Evolutionary conservation across 2,329 filamentous ascomycete species (phyloP), one percentile per base, ranked within the genome.

Genomic region (Clonostachys solani): DNA sequence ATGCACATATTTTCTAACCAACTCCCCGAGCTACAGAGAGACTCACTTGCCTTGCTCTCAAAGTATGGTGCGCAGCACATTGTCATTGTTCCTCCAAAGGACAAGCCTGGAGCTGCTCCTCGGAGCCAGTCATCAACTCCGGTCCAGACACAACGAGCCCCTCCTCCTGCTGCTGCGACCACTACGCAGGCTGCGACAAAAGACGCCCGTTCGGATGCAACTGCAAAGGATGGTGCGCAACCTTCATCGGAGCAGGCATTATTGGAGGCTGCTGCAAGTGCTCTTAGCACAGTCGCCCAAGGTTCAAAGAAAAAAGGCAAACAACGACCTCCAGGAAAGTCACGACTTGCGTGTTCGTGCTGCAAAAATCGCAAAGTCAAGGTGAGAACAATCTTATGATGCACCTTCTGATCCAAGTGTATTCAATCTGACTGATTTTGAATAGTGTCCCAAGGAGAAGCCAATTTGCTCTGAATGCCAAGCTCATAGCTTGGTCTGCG

Each of bases 1-100:
- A 80, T 83, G 50, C 73, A 66, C 52, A 83, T 81, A 15, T 80
- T 83, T 52, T 68, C 78, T 9, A 83, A 83, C 47, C 80, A 83
- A 59, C 73, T 78, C 1, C 77, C 78, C 0, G 68, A 74, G 4
- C 60, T 82, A 6, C 80, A 83, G 52, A 63, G 66, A 45, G 70
- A 77, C 46, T 83, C 80, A 1, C 60, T 83, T 13, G 69, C 66
- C 2, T 78, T 83, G 77, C 66, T 83, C 12, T 68, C 72, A 1
- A 74, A 71, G 54, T 81, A 81, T 47, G 80, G 80, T 17, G 78
- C 80, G 7, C 77, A 81, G 56, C 66, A 74, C 13, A 61, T 83
- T 19, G 69, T 75, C 12, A 81, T 83, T 43, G 74, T 83, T 6
- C 78, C 81, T 46, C 77, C 78, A 36, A 60, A 56, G 42, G 61